Evolutionary conservation across 257 asterid genomes (phyloP), one percentile per base, ranked within the genome.

Genomic region (Solanum piurae): DNA sequence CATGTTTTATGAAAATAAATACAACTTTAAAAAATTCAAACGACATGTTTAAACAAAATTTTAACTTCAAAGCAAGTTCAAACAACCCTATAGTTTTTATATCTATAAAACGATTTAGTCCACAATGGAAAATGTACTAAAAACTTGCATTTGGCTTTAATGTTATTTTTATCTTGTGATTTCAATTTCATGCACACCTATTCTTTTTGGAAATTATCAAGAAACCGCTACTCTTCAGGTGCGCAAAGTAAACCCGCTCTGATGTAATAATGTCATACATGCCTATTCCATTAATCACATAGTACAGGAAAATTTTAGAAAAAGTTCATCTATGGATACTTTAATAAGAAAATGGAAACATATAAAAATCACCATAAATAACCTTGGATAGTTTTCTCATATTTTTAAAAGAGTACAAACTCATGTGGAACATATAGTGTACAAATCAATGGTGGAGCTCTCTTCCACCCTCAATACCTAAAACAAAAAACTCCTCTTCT

Each of bases 21-120:
- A 21, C 5, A 21, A 58, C 11, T 58, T 58, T 0, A 2, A 20
- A 60, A 60, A 60, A 60, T 3, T 7, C 5, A 0, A 21, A 58
- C 8, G 10, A 2, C 68, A 0, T 3, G 0, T 60, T 11, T 1
- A 8, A 60, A 60, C 13, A 21, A 60, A 21, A 60, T 3, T 0
- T 62, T 0, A 62, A n/a, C 14, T 4, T 10, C 7, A 62, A 62
- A 62, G 3, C 7, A n/a, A 62, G 31, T n/a, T 4, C 71, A n/a
- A 10, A 9, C 4, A 1, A 10, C 7, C 7, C 71, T 58, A 0
- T 62, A 62, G 3, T 23, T 62, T 4, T 62, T 62, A 23, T n/a
- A 62, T 62, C 3, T 2, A 62, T 9, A 58, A 58, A 20, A 6
- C 20, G 12, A 20, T 20, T 3, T 20, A 0, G 31, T 62, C 33